Base-by-base conservation (phyloP, 768 basidiomycete genomes). In the Grammothele lineata region DNA sequence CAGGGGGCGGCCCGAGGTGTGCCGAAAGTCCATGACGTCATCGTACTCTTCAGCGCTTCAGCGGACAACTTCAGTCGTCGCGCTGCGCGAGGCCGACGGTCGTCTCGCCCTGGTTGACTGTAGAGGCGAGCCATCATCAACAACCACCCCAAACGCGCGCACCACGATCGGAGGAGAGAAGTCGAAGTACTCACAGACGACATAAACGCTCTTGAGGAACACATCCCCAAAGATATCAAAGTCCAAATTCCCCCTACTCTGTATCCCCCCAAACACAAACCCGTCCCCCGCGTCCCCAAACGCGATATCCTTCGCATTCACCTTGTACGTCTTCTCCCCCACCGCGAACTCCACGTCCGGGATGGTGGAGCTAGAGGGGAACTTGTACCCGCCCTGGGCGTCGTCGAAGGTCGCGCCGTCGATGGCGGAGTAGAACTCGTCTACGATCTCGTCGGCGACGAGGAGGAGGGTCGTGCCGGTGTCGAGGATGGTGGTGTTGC, bases 401-500 rank as follows among this genome's bases (percentile, higher is more conserved):
- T 64, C 54, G 59, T 64, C 64, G 48, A 62, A 63, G 35, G 46
- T 58, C 10, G 70, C 66, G 36, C 70, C 70, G 12, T 63, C 47
- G 53, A 71, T 69, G 12, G 55, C 43, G 37, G 51, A 47, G 50
- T 70, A 71, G 59, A 70, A 64, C 35, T 48, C 42, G 26, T 62
- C 54, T 4, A 67, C 58, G 35, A 62, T 53, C 26, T 57, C 57
- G 53, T 70, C 69, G 43, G 61, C 55, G 39, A 71, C 54, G 1
- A 66, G 54, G 25, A 57, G 45, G 27, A 62, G 61, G 36, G 61
- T 62, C 42, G 66, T 69, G 33, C 68, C 68, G 19, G 68, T 71
- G 55, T 71, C 70, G 35, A 66, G 57, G 45, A 71, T 70, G 24
- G 69, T 62, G 11, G 66, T 64, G 59, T 66, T 67, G 21, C 59